These are phyloP conservation scores for Ceratobasidium sp. DNA, from an alignment of 1,284 basidiomycete genomes.

Conservation along the genomic window DNA sequence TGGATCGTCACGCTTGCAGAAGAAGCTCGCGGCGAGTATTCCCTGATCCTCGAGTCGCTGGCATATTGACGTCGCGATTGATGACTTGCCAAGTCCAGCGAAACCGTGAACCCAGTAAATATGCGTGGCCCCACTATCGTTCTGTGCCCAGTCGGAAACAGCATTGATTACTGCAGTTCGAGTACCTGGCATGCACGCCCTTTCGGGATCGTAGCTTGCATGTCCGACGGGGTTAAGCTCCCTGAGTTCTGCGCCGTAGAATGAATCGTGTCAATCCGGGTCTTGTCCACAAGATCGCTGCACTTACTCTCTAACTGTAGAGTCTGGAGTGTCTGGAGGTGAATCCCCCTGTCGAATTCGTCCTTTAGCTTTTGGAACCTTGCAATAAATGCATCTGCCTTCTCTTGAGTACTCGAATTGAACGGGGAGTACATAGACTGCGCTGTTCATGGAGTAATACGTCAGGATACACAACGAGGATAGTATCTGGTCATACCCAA, in stretches of 20 bases:
- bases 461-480: not conserved
- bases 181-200: not conserved
- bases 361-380: not conserved
- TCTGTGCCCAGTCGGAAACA: not conserved
- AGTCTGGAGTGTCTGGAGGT: not conserved
- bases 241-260: not conserved
- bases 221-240: not conserved
- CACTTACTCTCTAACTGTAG: not conserved
- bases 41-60: conserved; percentile 25
- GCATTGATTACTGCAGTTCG: not conserved
- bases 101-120: conserved; percentile 50
- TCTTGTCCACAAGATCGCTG: too few species aligned
- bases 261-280: too few species aligned
- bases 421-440: not conserved
- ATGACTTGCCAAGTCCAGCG: conserved; percentile 51
- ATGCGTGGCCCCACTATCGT: not conserved
- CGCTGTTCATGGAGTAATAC: not conserved
- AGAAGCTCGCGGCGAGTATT: conserved; percentile 52
- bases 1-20: conserved; percentile 51
- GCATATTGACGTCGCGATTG: conserved; percentile 50
- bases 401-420: not conserved
- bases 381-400: not conserved
- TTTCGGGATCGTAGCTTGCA: not conserved
- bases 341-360: not conserved
- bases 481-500: not conserved